Base-by-base conservation (phyloP, 306 rosid species). In the Dalbergia oliveri region DNA sequence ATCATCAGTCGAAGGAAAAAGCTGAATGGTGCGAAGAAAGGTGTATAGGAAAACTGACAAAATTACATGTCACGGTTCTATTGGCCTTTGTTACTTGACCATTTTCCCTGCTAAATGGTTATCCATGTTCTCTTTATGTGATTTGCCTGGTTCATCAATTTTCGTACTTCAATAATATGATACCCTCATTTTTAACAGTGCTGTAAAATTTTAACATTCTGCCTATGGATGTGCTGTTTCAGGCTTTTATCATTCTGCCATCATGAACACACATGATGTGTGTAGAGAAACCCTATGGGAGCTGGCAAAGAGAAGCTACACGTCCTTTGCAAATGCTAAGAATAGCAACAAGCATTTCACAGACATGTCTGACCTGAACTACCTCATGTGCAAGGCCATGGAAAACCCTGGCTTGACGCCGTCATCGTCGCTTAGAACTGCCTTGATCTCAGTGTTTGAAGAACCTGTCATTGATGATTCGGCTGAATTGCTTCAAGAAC, bases 181-280 rank as follows among this genome's bases (percentile, higher is more conserved):
- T 49, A 14, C 56, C 8, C 6, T 69, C 31, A 26, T 6, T 77
- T 45, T 39, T 11, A 0, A 43, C 9, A 34, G 2, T 13, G 21
- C 31, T 14, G 69, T 64, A 51, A 59, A 67, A 14, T 50, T 69
- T 62, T 18, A 11, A 75, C 78, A 53, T 39, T 73, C 19, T 49
- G 44, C 41, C 14, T 34, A 15, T 73, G 31, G 19, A 61, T 72
- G 10, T 63, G 49, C 60, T 72, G 72, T 56, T 67, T 78, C 86
- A 95, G 99, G 99, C 50, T 93, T 95, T 88, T 95, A 95, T 79
- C 98, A 95, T 86, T 91, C 97, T 60, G 99, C 94, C 60, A 88
- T 95, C 72, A 75, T 84, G 69, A 95, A 95, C 72, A 80, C 99
- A 8, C 98, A 95, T 69, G 98, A 95, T 72, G 83, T 93, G 23